A percentile compares a stretch with the other conserved stretches of the same genome.
Evolutionary conservation across 2,329 filamentous ascomycete genomes (phyloP).

Genomic region (Tolypocladium nubicola): DNA sequence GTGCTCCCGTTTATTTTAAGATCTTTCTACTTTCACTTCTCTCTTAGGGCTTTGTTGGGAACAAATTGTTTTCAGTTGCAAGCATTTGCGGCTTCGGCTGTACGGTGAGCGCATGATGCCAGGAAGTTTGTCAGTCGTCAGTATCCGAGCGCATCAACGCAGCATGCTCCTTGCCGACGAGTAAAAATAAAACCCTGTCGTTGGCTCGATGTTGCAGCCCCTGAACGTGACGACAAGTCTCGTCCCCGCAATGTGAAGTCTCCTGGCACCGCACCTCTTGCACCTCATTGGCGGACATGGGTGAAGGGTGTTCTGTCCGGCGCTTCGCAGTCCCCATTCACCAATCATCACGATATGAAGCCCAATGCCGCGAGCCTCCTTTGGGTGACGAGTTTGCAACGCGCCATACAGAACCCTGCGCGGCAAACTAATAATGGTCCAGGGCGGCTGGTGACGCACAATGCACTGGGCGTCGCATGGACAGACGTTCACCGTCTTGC

Average conservation of each 20-base stretch:
- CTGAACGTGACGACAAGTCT: not conserved
- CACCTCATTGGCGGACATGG: slow-evolving; percentile 16
- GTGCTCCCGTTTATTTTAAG: too few relatives aligned
- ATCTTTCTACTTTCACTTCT: too few relatives aligned
- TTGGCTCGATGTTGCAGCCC: not conserved
- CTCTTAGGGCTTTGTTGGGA: too few relatives aligned
- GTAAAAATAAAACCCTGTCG: not conserved
- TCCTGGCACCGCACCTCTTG: not conserved
- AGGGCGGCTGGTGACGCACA: not conserved
- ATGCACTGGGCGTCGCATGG: slow-evolving; percentile 9
- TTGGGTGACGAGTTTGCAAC: not conserved
- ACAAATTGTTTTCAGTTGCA: too few relatives aligned
- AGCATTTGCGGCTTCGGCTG: not conserved
- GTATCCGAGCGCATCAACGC: too few relatives aligned
- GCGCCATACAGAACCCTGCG: not conserved
- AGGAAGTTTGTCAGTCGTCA: not conserved
- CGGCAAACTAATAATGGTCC: not conserved
- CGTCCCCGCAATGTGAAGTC: not conserved
- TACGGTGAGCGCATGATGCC: not conserved
- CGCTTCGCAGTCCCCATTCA: slow-evolving; percentile 14
- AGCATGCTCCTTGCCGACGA: too few relatives aligned
- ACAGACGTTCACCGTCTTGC: not conserved
- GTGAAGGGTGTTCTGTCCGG: slow-evolving; percentile 11
- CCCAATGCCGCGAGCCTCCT: not conserved
- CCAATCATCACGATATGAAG: slow-evolving; percentile 15